Base-by-base conservation (phyloP, 2,329 filamentous ascomycete species). In the Microcyclosporella mali region DNA sequence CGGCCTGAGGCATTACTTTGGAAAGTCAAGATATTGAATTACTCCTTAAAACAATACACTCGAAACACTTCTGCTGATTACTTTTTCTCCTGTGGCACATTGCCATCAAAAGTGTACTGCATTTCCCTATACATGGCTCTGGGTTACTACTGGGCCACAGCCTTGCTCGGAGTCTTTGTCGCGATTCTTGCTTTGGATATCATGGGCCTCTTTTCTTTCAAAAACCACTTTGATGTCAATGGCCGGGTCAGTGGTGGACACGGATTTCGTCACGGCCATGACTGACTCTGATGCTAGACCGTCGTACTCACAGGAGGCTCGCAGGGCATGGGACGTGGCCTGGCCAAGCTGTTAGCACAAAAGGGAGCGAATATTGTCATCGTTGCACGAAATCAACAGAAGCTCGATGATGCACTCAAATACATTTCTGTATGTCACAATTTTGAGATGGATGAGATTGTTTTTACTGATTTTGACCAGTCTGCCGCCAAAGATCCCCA, bases 261-360 rank as follows among this genome's bases (percentile, higher is more conserved):
- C 16, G 15, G 14, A 2, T 12, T 35, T 15, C 10, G 10, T 8
- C 14, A 6, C 30, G 15, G 19, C n/a, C 11, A 28, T 29, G 14
- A 17, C 14, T 35, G 6, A 11, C 14, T 27, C 14, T n/a, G 14
- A 18, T 19, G 10, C 40, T 55, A 95, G 88, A 95, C 89, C 2
- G 75, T 94, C 40, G 72, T 97, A 42, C 72, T 98, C 40, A 98
- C 92, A 0, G 92, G 92, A 35, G 88, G 83, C 25, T 95, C 92
- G 0, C 86, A 95, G 61, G 92, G 92, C 45, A 87, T 95, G 84
- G 92, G 92, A 46, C 80, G 82, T 55, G 79, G 80, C 39, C 78
- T 82, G 15, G 88, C 83, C 4, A 74, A 79, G 39, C 75, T 88
- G 53, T 78, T 98, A 33, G 77, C 90, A 2, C 71, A 77, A 37